Evolutionary conservation across 2,329 filamentous ascomycete species (phyloP), one percentile per base, ranked within the genome.

Genomic region (Fusarium sp.): DNA sequence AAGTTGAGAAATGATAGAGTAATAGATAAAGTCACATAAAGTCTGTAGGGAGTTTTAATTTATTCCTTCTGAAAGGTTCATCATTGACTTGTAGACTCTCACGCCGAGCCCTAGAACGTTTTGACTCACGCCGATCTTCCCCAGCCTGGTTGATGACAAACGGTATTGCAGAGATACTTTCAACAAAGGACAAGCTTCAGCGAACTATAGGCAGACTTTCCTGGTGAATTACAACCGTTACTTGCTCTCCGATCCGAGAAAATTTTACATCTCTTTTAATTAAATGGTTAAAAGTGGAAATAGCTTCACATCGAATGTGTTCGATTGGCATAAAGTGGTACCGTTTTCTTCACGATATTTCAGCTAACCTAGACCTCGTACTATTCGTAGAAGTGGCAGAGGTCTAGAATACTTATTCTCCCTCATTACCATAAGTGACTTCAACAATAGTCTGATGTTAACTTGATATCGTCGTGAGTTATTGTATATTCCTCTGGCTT

Each of bases 51-150:
- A 13, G 12, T 13, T 13, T 18, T 35, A 6, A 17, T 30, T 20
- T 37, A 1, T 8, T 17, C 37, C 10, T 14, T 11, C 20, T 10
- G 5, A 6, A 17, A 23, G 9, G 9, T n/a, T n/a, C 3, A n/a
- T 38, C 17, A 5, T 38, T 4, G 6, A 9, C 30, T 30, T 30
- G 13, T 8, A 26, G 17, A 52, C 13, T 44, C 54, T 48, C 38
- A 54, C 30, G n/a, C 26, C 33, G 23, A 58, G 55, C 60, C 37
- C 26, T 62, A 53, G 49, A 10, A 42, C 54, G 46, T 20, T 26
- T 76, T 76, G 74, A 76, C 73, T 76, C 74, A 76, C 73, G 52
- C 74, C 74, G 74, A 69, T 50, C 56, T 7, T 35, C 23, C 64
- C 41, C 23, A 33, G 41, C 23, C 10, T 45, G 18, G 30, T 6